Evolutionary conservation across 2,329 filamentous ascomycete genomes (phyloP).

Genomic region (Pseudogymnoascus sp.): DNA sequence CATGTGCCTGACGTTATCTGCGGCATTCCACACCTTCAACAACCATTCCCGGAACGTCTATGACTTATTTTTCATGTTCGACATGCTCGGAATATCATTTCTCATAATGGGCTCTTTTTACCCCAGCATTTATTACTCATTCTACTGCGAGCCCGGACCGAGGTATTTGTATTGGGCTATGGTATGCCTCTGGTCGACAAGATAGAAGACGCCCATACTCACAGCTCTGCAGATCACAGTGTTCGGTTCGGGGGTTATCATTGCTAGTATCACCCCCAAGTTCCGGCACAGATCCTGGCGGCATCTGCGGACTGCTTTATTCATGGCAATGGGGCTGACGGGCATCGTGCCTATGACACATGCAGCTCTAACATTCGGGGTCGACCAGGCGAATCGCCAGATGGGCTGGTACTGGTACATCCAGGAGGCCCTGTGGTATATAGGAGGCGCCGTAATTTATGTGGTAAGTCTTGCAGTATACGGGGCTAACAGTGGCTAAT

Average conservation of each 20-base stretch:
- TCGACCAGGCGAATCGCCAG: not conserved
- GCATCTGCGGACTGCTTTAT: not conserved
- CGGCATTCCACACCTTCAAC: constrained; percentile 1
- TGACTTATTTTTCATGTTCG: not conserved
- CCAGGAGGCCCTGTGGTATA: not conserved
- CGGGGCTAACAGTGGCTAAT: not conserved
- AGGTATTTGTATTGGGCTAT: constrained; percentile 7
- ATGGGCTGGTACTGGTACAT: constrained; percentile 6
- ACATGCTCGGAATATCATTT: not conserved
- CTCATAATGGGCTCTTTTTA: constrained; percentile 5
- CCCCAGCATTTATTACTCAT: not conserved
- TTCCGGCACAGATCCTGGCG: constrained; percentile 5
- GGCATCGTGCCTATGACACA: constrained; percentile 5
- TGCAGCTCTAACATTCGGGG: not conserved
- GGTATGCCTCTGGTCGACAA: not conserved
- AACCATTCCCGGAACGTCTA: not conserved
- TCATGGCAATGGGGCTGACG: constrained; percentile 1
- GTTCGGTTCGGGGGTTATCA: not conserved
- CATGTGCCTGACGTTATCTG: not conserved
- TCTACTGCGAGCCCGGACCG: constrained; percentile 3
- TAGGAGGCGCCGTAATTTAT: not conserved
- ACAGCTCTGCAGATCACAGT: constrained; percentile 5
- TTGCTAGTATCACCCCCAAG: constrained; percentile 4
- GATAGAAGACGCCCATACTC: not conserved
- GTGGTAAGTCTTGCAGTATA: not conserved